Base-by-base conservation (phyloP, 805 yeast genomes). In the Isabelozyma rhagii region DNA sequence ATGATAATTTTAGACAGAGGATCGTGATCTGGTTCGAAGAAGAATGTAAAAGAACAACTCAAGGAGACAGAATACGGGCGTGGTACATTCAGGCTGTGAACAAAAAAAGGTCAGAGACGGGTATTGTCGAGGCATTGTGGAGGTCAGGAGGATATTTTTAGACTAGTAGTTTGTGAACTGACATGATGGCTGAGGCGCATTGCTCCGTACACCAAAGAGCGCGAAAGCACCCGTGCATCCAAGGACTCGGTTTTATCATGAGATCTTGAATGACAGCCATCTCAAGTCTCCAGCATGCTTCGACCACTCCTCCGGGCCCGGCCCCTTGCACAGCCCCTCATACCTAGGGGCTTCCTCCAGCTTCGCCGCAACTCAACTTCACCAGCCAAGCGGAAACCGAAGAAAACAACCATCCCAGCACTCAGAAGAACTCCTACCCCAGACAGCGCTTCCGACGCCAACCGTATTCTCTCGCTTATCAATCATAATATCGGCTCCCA, bases 381-480 rank as follows among this genome's bases (percentile, higher is more conserved):
- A n/a, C 10, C 17, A 10, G 14, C 36, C 36, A 31, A 31, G 8
- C 7, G 36, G 14, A 39, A 39, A 15, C 41, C 61, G 52, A 63
- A 62, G 44, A 50, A 57, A 43, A 53, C 61, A 11, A 49, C 66
- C n/a, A 58, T 67, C 29, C 72, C 69, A 49, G 60, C 64, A 45
- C 54, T 67, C 15, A 54, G 71, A 48, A 54, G 62, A 41, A 50
- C 66, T 43, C 58, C 66, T 3, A 54, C 55, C 31, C 55, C 55
- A 28, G 59, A 57, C 17, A 51, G 51, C 25, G 68, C 66, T 44
- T 58, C 67, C 6, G 59, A 39, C 14, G 41, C 63, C 7, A 55
- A 47, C 25, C 56, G 60, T 40, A 62, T 67, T 10, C 47, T 67
- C 10, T 57, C 66, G 11, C 55, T 66, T 4, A 53, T 67, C 41